Base-by-base conservation (phyloP, 192 early-diverging fungal species). In the Glomus cerebriforme region DNA sequence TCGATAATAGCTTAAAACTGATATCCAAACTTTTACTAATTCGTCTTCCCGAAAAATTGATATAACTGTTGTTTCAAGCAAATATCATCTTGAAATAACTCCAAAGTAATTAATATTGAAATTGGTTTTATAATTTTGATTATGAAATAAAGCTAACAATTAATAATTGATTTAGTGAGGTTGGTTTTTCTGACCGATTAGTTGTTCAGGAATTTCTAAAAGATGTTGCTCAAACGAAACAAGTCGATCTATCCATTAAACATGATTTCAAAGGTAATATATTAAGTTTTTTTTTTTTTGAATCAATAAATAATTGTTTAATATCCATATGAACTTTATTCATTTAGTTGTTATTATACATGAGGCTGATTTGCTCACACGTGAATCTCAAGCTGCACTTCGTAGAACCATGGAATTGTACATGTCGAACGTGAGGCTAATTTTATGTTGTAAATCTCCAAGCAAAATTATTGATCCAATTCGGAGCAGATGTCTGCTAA, bases 331-430 rank as follows among this genome's bases (percentile, higher is more conserved):
- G 6, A 19, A 15, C 27, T 24, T 35, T 78, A 7, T 69, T 34
- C 47, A 19, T 37, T 7, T 80, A 94, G 93, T 98, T 5, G 94
- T 99, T 7, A 90, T 99, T 27, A 88, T 99, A 70, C 93, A 98
- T 83, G 97, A 98, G 83, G 97, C 98, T 4, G 96, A 99, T 81
- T 78, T 85, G 59, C 87, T 99, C 69, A 90, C 92, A 37, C 87
- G 93, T 54, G 96, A 97, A 67, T 97, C 98, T 17, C 98, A 99
- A 85, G 92, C 96, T 39, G 97, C 93, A 31, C 89, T 99, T 73
- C 92, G 98, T 73, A 88, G 98, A n/a, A 99, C 98, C 3, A 99
- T 99, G 98, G 98, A 99, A 85, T 99, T 98, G 86, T 99, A 99
- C 83, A 95, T 95, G 89, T 81, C 81, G 72, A 98, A 96, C 83